Evolutionary conservation across 441 rosid species (phyloP), one percentile per base, ranked within the genome.

Genomic region (Manihot esculenta): DNA sequence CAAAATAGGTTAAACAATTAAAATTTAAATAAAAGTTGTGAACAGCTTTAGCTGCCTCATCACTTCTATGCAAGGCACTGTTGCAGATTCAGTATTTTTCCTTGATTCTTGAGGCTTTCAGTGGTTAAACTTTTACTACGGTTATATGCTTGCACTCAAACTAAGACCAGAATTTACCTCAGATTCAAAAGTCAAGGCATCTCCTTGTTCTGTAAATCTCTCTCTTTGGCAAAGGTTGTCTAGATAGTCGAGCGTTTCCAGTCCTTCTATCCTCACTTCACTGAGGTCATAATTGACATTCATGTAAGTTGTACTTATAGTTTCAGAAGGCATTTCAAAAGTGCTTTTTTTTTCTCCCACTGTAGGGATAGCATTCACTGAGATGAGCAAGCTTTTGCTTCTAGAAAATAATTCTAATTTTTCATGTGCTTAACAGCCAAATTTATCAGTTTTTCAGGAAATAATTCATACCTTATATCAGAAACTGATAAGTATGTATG

Each of bases 401-500:
- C 45, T 17, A 51, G 23, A 20, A 53, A 51, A 57, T 56, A 12
- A 26, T 10, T 55, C 13, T 6, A 30, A 30, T 27, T 13, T 15
- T n/a, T 17, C 62, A 15, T 30, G 26, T 58, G 8, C 62, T 58
- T 15, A 7, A 7, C 30, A 58, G 10, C 62, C 42, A 38, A 38
- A 38, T 38, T 38, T 38, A 7, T 38, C 42, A 5, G 42, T 38
- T 38, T 38, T 38, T 38, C 42, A 5, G 21, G 50, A 57, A 41
- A 80, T 27, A 35, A 70, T 7, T 58, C 10, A 27, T 81, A 95
- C 99, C 95, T 91, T 82, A 91, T 91, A 76, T 95, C 97, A 3
- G 98, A 91, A 72, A 95, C 96, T 64, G 90, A 83, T 73, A 93
- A 86, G 73, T 93, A 87, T 68, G 97, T 86, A 81, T 91, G 98